These are phyloP conservation scores for Plasmodium gallinaceum DNA, from an alignment of 169 alveolate genomes.

Conservation along the genomic window DNA sequence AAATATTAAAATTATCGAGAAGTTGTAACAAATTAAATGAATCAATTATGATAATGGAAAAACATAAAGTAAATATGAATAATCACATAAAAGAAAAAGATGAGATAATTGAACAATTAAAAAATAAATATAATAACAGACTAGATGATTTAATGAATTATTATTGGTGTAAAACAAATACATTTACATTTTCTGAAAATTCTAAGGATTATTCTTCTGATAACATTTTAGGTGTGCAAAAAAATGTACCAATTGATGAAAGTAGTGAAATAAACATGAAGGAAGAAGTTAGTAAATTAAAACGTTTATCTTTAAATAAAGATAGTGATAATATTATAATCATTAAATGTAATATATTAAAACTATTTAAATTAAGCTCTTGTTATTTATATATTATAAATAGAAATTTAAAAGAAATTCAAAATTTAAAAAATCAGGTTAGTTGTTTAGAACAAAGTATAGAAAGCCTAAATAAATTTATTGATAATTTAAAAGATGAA, in stretches of 20 bases:
- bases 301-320: neutral
- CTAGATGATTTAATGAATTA: slow-evolving; percentile 2
- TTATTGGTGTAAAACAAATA: neutral
- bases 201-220: slow-evolving; percentile 1
- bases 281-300: neutral
- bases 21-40: slow-evolving; percentile 33
- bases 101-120: slow-evolving; percentile 32
- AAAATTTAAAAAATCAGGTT: slow-evolving; percentile 24
- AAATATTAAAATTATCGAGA: neutral
- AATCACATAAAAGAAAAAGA: slow-evolving; percentile 59
- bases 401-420: slow-evolving; percentile 57
- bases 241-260: neutral
- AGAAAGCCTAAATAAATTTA: slow-evolving; percentile 25
- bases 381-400: slow-evolving; percentile 61
- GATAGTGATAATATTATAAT: slow-evolving; percentile 24
- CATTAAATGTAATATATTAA: slow-evolving; percentile 44
- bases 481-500: slow-evolving; percentile 32
- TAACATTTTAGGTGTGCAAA: slow-evolving; percentile 5
- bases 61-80: slow-evolving; percentile 25
- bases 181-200: neutral
- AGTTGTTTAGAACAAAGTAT: slow-evolving; percentile 21
- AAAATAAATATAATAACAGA: slow-evolving; percentile 12
- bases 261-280: neutral
- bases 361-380: slow-evolving; percentile 43
- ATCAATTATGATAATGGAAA: slow-evolving; percentile 38